Evolutionary conservation across 129 eudicot species (phyloP).

Genomic region (Gnaphalium uliginosum): DNA sequence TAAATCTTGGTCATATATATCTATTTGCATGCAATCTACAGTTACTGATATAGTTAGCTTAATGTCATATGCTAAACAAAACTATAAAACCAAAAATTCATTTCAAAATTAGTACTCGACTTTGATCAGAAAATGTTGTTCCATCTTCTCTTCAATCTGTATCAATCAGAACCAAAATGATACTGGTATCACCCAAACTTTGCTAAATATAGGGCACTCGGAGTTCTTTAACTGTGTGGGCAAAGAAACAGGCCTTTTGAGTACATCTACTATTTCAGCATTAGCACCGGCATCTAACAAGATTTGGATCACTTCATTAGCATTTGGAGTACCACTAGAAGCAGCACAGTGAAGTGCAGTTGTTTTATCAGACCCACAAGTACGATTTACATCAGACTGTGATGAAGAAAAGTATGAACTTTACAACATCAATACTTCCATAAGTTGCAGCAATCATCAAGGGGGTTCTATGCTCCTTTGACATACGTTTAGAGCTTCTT

Average conservation of each 20-base stretch:
- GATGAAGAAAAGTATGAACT: constrained; percentile 9
- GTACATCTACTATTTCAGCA: background rate
- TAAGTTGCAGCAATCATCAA: background rate
- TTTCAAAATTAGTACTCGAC: background rate
- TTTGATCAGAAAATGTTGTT: background rate
- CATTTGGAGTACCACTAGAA: constrained; percentile 32
- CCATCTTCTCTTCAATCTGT: background rate
- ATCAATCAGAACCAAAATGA: background rate
- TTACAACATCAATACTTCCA: background rate
- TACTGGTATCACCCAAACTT: background rate
- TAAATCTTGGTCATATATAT: background rate
- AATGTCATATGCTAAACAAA: background rate
- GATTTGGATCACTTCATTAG: background rate
- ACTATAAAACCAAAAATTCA: background rate
- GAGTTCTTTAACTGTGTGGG: background rate
- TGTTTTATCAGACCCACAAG: constrained; percentile 56
- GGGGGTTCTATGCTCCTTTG: background rate
- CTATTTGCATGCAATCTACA: background rate
- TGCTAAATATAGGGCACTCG: background rate
- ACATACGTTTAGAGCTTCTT: background rate
- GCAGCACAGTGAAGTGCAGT: constrained; percentile 85
- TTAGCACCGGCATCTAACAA: background rate
- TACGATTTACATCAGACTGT: constrained; percentile 42
- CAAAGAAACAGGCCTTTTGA: background rate
- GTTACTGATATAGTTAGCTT: background rate